Conservation (phyloP, 345 rosid genomes). For the Moringa oleifera region DNA sequence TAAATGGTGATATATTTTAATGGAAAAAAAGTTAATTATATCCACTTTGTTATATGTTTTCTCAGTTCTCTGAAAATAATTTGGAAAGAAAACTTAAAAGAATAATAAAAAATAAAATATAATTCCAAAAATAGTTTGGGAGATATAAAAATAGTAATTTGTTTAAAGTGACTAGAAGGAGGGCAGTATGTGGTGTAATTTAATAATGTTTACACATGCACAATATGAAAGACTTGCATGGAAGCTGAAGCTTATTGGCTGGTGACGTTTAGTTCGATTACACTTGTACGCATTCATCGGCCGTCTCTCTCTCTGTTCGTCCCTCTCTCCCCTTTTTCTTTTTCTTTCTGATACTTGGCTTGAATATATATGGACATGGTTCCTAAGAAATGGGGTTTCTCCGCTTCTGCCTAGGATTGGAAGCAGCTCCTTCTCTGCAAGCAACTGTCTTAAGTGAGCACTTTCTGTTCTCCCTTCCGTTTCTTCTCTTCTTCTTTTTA, state of each 20-base stretch:
- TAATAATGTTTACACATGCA: too few species aligned
- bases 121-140: too few species aligned
- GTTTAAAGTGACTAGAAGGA: too few species aligned
- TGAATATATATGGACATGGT: constrained; percentile 62
- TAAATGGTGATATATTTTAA: too few species aligned
- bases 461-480: constrained; percentile 12
- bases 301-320: constrained; percentile 14
- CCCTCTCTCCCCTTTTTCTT: constrained; percentile 1
- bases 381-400: constrained; percentile 60
- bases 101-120: too few species aligned
- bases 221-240: constrained; percentile 37
- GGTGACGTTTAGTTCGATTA: constrained; percentile 37
- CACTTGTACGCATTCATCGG: constrained; percentile 40
- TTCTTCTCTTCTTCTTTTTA: constrained; percentile 14
- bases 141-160: too few species aligned
- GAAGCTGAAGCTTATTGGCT: constrained; percentile 57
- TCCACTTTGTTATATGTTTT: too few species aligned
- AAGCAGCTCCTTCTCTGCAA: constrained; percentile 4
- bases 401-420: constrained; percentile 31
- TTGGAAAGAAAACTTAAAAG: too few species aligned
- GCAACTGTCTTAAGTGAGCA: not conserved
- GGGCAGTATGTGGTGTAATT: too few species aligned
- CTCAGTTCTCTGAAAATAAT: too few species aligned
- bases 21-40: too few species aligned
- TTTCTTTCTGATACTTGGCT: constrained; percentile 32